phyloP scores from a whole-genome alignment of 2,329 filamentous ascomycete species.

The Coniochaeta sp. region DNA sequence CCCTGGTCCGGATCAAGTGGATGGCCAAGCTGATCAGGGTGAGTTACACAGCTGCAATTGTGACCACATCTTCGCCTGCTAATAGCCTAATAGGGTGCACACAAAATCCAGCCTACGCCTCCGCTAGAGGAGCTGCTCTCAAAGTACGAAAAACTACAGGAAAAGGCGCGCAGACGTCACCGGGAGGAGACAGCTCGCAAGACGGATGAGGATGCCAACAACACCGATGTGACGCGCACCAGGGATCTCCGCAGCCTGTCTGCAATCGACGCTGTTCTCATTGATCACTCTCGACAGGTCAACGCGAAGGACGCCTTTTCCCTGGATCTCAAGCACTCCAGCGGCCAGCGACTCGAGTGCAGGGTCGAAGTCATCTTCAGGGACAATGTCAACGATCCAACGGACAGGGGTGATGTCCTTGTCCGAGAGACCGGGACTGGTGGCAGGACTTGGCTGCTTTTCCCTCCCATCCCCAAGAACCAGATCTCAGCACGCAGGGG shows the following conservation, averaged over 20 bases:
- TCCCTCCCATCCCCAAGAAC: slow-evolving; percentile 72
- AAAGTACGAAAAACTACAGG: slow-evolving; percentile 65
- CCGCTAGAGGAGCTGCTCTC: slow-evolving; percentile 51
- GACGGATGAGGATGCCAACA: slow-evolving; percentile 77
- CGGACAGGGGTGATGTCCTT: slow-evolving; percentile 73
- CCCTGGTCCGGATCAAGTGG: slow-evolving; percentile 80
- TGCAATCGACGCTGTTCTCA: slow-evolving; percentile 58
- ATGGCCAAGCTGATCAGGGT: slow-evolving; percentile 77
- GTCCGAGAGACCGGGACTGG: slow-evolving; percentile 80
- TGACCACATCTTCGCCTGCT: slow-evolving; percentile 19
- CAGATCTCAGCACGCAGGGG: slow-evolving; percentile 75
- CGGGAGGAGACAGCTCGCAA: slow-evolving; percentile 62
- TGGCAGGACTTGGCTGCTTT: slow-evolving; percentile 72
- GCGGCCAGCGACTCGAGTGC: slow-evolving; percentile 81
- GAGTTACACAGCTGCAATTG: slow-evolving; percentile 11
- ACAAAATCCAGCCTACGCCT: slow-evolving; percentile 42
- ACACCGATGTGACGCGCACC: slow-evolving; percentile 72
- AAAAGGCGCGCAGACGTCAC: slow-evolving; percentile 61
- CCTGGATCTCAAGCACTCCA: slow-evolving; percentile 78
- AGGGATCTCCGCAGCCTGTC: slow-evolving; percentile 73
- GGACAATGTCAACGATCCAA: slow-evolving; percentile 63
- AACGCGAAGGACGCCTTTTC: slow-evolving; percentile 86
- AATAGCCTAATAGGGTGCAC: slow-evolving; percentile 39
- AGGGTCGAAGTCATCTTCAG: slow-evolving; percentile 80
- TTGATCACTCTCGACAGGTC: slow-evolving; percentile 76